phyloP scores from a whole-genome alignment of 108 stramenopile genomes.

The Pseudonitzschia pungens region DNA sequence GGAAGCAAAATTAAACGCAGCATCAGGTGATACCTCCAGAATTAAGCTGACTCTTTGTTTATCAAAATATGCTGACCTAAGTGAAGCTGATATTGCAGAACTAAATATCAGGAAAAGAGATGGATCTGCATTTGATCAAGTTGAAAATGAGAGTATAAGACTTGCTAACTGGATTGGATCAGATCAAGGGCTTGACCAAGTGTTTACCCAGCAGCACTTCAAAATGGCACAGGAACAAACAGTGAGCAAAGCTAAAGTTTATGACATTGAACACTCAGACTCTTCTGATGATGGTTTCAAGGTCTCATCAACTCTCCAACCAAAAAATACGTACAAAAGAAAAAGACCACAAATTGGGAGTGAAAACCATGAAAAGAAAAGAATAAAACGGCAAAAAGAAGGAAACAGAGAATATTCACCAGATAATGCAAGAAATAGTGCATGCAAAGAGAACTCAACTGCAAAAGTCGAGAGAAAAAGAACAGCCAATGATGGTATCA shows the following conservation, averaged over 20 bases:
- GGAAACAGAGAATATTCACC: not conserved
- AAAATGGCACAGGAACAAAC: not conserved
- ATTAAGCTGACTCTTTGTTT: slow-evolving; percentile 15
- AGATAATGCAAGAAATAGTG: not conserved
- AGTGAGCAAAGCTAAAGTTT: not conserved
- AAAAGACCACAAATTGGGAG: not conserved
- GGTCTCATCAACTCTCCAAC: not conserved
- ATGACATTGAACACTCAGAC: not conserved
- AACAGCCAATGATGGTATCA: slow-evolving; percentile 8
- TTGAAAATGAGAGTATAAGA: not conserved
- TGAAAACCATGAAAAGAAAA: not conserved
- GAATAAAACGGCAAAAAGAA: not conserved
- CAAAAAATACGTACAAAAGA: not conserved
- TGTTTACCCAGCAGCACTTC: not conserved
- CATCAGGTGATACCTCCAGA: not conserved
- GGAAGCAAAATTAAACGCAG: not conserved
- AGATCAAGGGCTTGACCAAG: not conserved
- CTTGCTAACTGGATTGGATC: not conserved
- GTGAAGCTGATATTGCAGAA: not conserved
- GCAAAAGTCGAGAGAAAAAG: not conserved
- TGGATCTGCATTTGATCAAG: slow-evolving; percentile 3
- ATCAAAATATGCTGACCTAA: slow-evolving; percentile 16
- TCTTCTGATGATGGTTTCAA: not conserved
- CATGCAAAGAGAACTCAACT: not conserved
- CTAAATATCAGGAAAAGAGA: slow-evolving; percentile 2